Evolutionary conservation across 1,284 basidiomycete species (phyloP), one percentile per base, ranked within the genome.

Genomic region (Ceratobasidium sp.): DNA sequence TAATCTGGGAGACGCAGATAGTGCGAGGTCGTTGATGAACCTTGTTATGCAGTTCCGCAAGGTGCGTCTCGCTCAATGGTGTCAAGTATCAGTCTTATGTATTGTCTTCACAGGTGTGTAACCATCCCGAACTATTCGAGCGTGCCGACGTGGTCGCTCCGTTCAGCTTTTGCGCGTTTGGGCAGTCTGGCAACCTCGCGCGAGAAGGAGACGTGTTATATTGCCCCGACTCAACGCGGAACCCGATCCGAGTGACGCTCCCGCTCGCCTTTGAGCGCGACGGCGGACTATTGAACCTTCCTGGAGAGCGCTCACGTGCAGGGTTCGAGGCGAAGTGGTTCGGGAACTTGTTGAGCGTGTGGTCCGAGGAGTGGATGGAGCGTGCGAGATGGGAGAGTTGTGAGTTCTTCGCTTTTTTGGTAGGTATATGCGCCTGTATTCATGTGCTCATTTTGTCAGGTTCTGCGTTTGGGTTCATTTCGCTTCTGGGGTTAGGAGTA

Each of bases 41-140:
- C 88, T 99, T 77, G 97, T 99, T 78, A 99, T 99, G 98, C 98
- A 99, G 83, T 99, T 99, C 88, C 92, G 98, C 79, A 99, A 99
- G 87, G 94, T 92, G 63, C 51, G 82, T 78, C 53, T 56, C n/a
- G n/a, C n/a, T 48, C 48, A 57, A 24, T 53, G 31, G 22, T n/a
- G n/a, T n/a, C n/a, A n/a, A n/a, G n/a, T n/a, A n/a, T n/a, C n/a
- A n/a, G n/a, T n/a, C n/a, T n/a, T n/a, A n/a, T n/a, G n/a, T n/a
- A n/a, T n/a, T 41, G 36, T 11, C 11, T 54, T 54, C 57, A 15
- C 73, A 93, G 92, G 96, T 99, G 77, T 99, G 97, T 87, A 99
- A 99, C 80, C 98, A 99, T 80, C 98, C 98, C 0, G 98, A 99
- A 82, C 88, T 99, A 54, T 99, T 99, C 81, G 97, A 99, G 82